Percentiles rank a stretch among this genome's conserved stretches.
Conservation (phyloP, 768 basidiomycete genomes). For the Omphalotus guepiniiformis region DNA sequence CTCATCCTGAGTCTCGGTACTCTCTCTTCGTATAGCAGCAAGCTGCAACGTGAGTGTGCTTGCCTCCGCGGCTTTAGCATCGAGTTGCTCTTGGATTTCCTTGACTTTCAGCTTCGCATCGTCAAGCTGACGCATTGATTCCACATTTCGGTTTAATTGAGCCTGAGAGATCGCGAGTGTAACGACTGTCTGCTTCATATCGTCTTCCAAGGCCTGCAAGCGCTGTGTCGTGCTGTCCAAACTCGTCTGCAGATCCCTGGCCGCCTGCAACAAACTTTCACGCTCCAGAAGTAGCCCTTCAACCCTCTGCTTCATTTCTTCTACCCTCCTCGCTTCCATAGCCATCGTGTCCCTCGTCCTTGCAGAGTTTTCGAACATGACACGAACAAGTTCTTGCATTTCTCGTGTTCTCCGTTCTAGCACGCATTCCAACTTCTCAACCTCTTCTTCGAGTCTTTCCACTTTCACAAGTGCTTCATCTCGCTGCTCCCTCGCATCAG, state of each 20-base stretch:
- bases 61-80: slow-evolving; percentile 3
- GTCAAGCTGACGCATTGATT: slow-evolving; percentile 6
- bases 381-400: slow-evolving; percentile 8
- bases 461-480: slow-evolving; percentile 54
- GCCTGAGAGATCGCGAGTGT: slow-evolving; percentile 22
- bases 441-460: slow-evolving; percentile 61
- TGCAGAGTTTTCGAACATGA: slow-evolving; percentile 9
- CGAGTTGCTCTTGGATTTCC: slow-evolving; percentile 10
- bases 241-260: slow-evolving; percentile 8
- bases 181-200: slow-evolving; percentile 16
- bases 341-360: slow-evolving; percentile 3
- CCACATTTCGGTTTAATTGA: slow-evolving; percentile 6
- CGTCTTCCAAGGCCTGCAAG: slow-evolving; percentile 12
- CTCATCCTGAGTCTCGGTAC: slow-evolving; percentile 11
- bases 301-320: slow-evolving; percentile 29
- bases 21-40: slow-evolving; percentile 12
- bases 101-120: slow-evolving; percentile 1
- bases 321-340: not conserved
- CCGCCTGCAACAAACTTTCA: slow-evolving; percentile 7
- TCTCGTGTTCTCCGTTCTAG: slow-evolving; percentile 9
- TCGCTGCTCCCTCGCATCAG: slow-evolving; percentile 67
- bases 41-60: slow-evolving; percentile 9
- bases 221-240: slow-evolving; percentile 12
- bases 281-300: slow-evolving; percentile 13
- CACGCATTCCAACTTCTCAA: slow-evolving; percentile 36